These are phyloP conservation scores for Cenchrus fungigraminus DNA, from an alignment of 176 grass and related monocot genomes.

Conservation along the genomic window DNA sequence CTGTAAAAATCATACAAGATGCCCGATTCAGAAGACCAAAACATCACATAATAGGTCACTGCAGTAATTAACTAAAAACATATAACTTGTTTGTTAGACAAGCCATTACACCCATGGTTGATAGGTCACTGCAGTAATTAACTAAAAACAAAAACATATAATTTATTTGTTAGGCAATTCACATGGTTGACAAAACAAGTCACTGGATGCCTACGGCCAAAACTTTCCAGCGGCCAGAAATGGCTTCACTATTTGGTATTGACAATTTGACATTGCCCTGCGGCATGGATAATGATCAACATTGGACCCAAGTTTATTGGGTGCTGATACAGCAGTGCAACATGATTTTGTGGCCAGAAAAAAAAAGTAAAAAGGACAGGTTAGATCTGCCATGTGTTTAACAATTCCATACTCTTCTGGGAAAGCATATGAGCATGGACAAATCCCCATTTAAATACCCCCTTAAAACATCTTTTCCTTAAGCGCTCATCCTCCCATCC, in stretches of 20 bases:
- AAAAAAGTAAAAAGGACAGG: neutral
- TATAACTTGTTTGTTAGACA: neutral
- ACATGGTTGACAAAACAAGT: slow-evolving; percentile 13
- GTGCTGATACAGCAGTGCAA: neutral
- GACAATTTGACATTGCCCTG: neutral
- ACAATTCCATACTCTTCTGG: slow-evolving; percentile 1
- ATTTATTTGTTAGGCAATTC: neutral
- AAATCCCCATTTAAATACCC: neutral
- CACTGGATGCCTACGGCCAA: neutral
- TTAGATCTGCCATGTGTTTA: neutral
- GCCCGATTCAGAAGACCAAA: neutral
- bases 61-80: slow-evolving; percentile 1
- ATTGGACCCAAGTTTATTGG: neutral
- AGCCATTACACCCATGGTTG: neutral
- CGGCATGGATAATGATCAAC: neutral
- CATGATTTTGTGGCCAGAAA: neutral
- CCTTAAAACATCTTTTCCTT: neutral
- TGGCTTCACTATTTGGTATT: neutral
- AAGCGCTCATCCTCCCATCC: neutral
- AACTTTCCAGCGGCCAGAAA: neutral
- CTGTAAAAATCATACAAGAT: slow-evolving; percentile 46
- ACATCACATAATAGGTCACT: neutral
- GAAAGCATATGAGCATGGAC: neutral
- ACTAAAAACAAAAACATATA: neutral
- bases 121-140: slow-evolving; percentile 4